Base-by-base conservation (phyloP, 441 rosid genomes). In the Populus hybrid region DNA sequence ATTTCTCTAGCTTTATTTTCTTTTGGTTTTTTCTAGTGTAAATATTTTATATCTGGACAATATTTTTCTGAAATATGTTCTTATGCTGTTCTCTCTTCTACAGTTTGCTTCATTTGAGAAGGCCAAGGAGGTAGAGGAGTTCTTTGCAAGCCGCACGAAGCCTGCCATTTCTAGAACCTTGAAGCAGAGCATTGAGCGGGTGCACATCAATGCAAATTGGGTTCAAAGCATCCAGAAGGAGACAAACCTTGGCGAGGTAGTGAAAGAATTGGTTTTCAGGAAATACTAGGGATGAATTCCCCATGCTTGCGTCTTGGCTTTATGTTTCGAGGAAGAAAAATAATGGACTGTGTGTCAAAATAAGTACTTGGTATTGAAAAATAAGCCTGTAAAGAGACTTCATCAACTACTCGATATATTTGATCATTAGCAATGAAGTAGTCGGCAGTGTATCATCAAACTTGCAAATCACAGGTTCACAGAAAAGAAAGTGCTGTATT, bases 151-250 rank as follows among this genome's bases (percentile, higher is more conserved):
- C 74, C 90, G 95, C 5, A 36, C 86, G 0, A 88, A 76, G 79
- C 90, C 94, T 40, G 81, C 95, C 2, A 88, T 94, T 72, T 86
- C 90, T 6, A 93, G 99, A 83, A 96, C 99, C 64, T 84, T 96
- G 92, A 96, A 91, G 92, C 97, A 96, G 89, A 92, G 99, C 89
- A 78, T 93, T 16, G 99, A 96, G 76, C 83, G 86, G 67, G 94
- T 94, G 34, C 76, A 79, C 80, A 92, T 96, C 46, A 96, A 91
- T 35, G 92, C 99, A 5, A 89, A 82, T 36, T 96, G 98, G 98
- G 97, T 89, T 46, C 84, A 89, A 77, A 88, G 90, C 88, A 73
- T 94, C 76, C 86, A 71, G 84, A 85, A 86, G 35, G 99, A 96
- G 83, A 77, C 82, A 9, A 34, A 85, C 38, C 90, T 96, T 32